Base-by-base conservation (phyloP, 78 protist genomes). In the Isochrysis galbana region DNA sequence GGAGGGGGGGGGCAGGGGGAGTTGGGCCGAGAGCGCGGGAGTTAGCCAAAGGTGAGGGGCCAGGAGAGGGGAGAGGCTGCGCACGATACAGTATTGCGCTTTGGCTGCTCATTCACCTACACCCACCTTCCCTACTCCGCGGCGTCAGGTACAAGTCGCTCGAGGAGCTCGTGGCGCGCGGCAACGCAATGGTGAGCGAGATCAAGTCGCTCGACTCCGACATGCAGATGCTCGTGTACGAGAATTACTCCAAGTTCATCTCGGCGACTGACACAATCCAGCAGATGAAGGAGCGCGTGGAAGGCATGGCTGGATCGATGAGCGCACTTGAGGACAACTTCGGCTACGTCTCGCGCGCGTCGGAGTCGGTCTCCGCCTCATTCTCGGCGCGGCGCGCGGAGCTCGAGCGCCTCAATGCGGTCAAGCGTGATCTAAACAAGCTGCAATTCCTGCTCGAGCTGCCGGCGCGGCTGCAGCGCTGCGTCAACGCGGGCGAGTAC, bases 231-330 rank as follows among this genome's bases (percentile, higher is more conserved):
- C 93, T 98, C n/a, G 99, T 98, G 55, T 97, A 97, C 86, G 98
- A 98, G 41, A 98, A 98, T 92, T 98, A 98, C 95, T 97, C 96
- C 90, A 97, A 97, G 91, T 98, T 98, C 89, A 97, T 98, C 93
- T 92, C 93, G 36, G 99, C 98, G 0, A 97, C 98, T 1, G 99
- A 98, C 91, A 97, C 97, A 46, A 98, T 98, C 36, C 94, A 96
- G 25, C 21, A 61, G 91, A 97, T 97, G 98, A 97, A 97, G 84
- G 61, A 70, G 41, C 93, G 97, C 41, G 97, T 98, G 25, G 98
- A 94, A 86, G 89, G 69, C 34, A 97, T 97, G 97, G 97, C 93
- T 42, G 91, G 54, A 23, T 92, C 96, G 54, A 97, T 97, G 98
- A 48, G 44, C 22, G 25, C 72, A 55, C 92, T 97, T 23, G 80